A percentile compares a stretch with the other conserved stretches of the same genome.
Evolutionary conservation across 306 rosid species (phyloP).

Genomic region (Gynostemma pentaphyllum): DNA sequence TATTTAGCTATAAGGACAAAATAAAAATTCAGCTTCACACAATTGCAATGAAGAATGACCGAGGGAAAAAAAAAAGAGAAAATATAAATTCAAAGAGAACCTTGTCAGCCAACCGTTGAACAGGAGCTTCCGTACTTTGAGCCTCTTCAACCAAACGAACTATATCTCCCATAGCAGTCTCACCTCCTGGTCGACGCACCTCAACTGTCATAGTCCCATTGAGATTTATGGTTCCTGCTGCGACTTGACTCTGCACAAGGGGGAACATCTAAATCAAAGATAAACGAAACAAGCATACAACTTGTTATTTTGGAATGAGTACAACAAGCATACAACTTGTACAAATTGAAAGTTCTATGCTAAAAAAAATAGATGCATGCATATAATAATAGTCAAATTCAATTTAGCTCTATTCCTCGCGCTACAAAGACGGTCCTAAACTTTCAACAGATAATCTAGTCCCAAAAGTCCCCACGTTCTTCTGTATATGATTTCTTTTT

Average conservation of each 20-base stretch:
- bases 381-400: neutral
- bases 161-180: conserved; percentile 75
- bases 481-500: neutral
- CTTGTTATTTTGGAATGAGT: too few relatives aligned
- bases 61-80: neutral
- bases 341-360: neutral
- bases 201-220: conserved; percentile 85
- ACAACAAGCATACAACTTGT: too few relatives aligned
- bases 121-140: conserved; percentile 91
- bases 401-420: conserved; percentile 4
- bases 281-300: conserved; percentile 6
- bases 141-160: conserved; percentile 97
- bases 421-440: neutral
- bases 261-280: conserved; percentile 3
- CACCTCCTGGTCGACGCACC: conserved; percentile 89
- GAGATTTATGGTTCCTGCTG: conserved; percentile 94
- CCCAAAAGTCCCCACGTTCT: neutral
- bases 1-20: too few relatives aligned
- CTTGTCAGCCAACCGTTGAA: conserved; percentile 95
- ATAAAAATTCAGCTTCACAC: too few relatives aligned
- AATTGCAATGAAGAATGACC: neutral
- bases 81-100: conserved; percentile 27
- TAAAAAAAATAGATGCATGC: neutral
- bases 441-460: neutral
- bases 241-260: conserved; percentile 65